Evolutionary conservation across 768 basidiomycete genomes (phyloP).

Genomic region (Sarcomyxa edulis): DNA sequence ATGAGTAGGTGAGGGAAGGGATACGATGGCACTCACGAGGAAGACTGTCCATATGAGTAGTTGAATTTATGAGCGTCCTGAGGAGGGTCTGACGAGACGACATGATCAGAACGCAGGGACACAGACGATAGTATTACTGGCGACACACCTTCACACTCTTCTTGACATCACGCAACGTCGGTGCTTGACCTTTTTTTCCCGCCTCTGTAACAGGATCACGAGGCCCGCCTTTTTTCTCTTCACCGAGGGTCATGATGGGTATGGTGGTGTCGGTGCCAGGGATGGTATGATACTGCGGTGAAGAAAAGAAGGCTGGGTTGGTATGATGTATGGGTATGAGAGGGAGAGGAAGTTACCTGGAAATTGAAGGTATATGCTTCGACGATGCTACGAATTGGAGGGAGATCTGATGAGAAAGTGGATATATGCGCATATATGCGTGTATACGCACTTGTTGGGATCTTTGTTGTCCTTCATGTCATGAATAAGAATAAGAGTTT

Average conservation of each 20-base stretch:
- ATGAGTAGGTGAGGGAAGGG: slow-evolving; percentile 1
- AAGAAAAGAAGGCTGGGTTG: background rate
- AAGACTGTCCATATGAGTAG: slow-evolving; percentile 71
- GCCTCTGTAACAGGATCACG: slow-evolving; percentile 60
- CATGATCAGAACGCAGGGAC: background rate
- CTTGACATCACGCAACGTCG: slow-evolving; percentile 79
- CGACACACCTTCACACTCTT: slow-evolving; percentile 64
- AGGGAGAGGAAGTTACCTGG: slow-evolving; percentile 34
- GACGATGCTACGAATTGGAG: slow-evolving; percentile 50
- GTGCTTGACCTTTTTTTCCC: slow-evolving; percentile 51
- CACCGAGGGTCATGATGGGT: slow-evolving; percentile 72
- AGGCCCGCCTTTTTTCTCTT: slow-evolving; percentile 28
- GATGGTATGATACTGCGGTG: slow-evolving; percentile 70
- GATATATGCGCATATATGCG: slow-evolving; percentile 49
- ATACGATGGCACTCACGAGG: slow-evolving; percentile 50
- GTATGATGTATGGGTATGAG: background rate
- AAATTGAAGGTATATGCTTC: slow-evolving; percentile 91
- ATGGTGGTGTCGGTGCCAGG: slow-evolving; percentile 55
- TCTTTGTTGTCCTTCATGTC: slow-evolving; percentile 81
- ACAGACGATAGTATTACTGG: background rate
- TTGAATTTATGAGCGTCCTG: slow-evolving; percentile 75
- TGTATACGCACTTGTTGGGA: slow-evolving; percentile 77
- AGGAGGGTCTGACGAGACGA: slow-evolving; percentile 50
- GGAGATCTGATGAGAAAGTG: slow-evolving; percentile 4
- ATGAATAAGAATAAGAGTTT: slow-evolving; percentile 5